Base-by-base conservation (phyloP, 495 filamentous ascomycete species). In the Daldinia loculata region DNA sequence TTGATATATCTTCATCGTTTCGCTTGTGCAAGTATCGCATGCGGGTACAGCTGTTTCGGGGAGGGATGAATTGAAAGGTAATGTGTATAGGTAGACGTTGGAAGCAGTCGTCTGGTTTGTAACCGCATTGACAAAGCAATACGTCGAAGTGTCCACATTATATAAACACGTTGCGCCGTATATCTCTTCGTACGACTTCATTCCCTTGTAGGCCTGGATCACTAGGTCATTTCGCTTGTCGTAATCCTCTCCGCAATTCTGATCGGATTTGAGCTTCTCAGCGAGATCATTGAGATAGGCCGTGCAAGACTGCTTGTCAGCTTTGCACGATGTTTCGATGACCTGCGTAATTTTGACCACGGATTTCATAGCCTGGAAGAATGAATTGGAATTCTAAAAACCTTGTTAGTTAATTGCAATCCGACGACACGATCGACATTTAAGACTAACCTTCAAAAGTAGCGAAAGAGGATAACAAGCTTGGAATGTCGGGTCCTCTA, bases 41-140 rank as follows among this genome's bases (percentile, higher is more conserved):
- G 87, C 88, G 1, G 93, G 92, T 17, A 83, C 79, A 19, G 87
- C 84, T 4, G 84, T 85, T 4, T 83, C 83, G 0, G 91, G 89
- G 2, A 98, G 79, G 4, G 79, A 66, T n/a, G 84, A 86, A 29
- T 95, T 95, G 41, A 97, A 83, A 5, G 95, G 91, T 1, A 98
- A 81, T 71, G 89, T 93, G 81, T 98, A 99, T 17, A 94, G 81
- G 66, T 93, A 92, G 38, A 88, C 84, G 76, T 92, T 89, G 27
- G 86, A 85, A 0, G 89, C 82, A 27, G 87, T 90, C 9, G 87
- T 84, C 17, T 74, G 72, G 77, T 97, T 97, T 9, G 90, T 93
- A 64, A 93, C 87, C 26, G 94, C 93, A 72, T 93, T 91, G 63
- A 93, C 92, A 76, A 93, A 98, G 80, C 90, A 93, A 74, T 91